Evolutionary conservation across 2,329 filamentous ascomycete genomes (phyloP).

Genomic region (Aspergillus alliaceus): DNA sequence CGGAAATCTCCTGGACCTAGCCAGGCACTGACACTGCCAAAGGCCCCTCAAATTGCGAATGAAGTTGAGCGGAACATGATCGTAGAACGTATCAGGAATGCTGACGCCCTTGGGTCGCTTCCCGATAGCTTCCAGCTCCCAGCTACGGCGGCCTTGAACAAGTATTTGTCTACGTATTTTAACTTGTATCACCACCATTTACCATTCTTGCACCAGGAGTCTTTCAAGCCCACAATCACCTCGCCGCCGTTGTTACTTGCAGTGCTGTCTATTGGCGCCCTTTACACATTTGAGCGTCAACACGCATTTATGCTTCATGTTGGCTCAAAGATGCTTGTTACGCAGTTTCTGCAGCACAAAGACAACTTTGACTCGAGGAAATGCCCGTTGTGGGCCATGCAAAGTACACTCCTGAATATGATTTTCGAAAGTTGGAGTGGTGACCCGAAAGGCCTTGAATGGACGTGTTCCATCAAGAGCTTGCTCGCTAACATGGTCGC

Average conservation of each 20-base stretch:
- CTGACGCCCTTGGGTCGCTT: constrained; percentile 78
- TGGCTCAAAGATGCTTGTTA: constrained; percentile 94
- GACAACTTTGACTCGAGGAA: constrained; percentile 98
- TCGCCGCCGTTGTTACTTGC: constrained; percentile 83
- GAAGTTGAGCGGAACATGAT: constrained; percentile 86
- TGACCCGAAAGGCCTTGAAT: constrained; percentile 94
- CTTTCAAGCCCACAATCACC: constrained; percentile 77
- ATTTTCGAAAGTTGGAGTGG: constrained; percentile 99
- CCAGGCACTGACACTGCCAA: constrained; percentile 63
- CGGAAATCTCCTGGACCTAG: constrained; percentile 68
- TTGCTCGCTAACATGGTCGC: constrained; percentile 98
- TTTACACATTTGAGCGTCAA: constrained; percentile 97
- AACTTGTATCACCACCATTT: constrained; percentile 95
- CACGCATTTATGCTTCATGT: constrained; percentile 97
- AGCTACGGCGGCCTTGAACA: constrained; percentile 75
- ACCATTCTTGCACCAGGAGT: constrained; percentile 90
- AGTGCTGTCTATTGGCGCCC: constrained; percentile 88
- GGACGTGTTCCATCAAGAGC: constrained; percentile 99
- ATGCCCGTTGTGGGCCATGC: constrained; percentile 97
- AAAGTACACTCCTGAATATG: constrained; percentile 96
- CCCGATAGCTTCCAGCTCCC: constrained; percentile 89
- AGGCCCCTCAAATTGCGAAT: constrained; percentile 75
- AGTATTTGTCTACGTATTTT: constrained; percentile 94
- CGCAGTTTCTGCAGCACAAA: constrained; percentile 96
- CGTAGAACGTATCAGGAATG: constrained; percentile 78